phyloP scores from a whole-genome alignment of 768 basidiomycete genomes.

The Lactarius hengduanensis region DNA sequence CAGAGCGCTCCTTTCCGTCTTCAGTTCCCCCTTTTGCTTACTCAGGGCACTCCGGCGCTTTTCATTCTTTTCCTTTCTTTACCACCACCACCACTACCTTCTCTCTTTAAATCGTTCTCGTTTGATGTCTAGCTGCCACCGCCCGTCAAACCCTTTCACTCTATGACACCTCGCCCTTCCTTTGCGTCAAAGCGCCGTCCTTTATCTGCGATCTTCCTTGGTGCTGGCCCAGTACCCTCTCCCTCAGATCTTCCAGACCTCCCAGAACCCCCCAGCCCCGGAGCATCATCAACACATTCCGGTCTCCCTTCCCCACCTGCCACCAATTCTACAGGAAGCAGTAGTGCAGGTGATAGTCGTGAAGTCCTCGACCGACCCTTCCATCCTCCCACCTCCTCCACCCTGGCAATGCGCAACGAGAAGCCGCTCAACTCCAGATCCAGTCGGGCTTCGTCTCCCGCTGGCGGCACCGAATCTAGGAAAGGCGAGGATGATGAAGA shows the following conservation, averaged over 20 bases:
- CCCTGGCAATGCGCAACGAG: slow-evolving; percentile 43
- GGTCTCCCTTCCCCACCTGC: slow-evolving; percentile 83
- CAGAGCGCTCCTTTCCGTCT: slow-evolving; percentile 11
- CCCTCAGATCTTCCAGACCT: slow-evolving; percentile 39
- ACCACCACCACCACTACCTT: not conserved
- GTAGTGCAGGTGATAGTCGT: slow-evolving; percentile 37
- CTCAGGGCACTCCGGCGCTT: not conserved
- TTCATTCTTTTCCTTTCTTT: slow-evolving; percentile 6
- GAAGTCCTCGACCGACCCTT: slow-evolving; percentile 42
- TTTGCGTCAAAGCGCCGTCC: slow-evolving; percentile 49
- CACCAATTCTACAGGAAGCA: slow-evolving; percentile 82
- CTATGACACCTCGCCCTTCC: slow-evolving; percentile 53
- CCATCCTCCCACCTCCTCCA: slow-evolving; percentile 32
- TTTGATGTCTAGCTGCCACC: slow-evolving; percentile 26
- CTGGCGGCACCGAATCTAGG: slow-evolving; percentile 51
- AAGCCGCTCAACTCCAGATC: slow-evolving; percentile 33
- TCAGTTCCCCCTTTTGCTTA: slow-evolving; percentile 6
- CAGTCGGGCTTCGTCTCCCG: slow-evolving; percentile 24
- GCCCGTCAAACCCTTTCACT: slow-evolving; percentile 18
- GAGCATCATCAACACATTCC: slow-evolving; percentile 50
- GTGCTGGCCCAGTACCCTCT: slow-evolving; percentile 39
- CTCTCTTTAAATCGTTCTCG: slow-evolving; percentile 11
- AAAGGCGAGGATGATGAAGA: slow-evolving; percentile 50
- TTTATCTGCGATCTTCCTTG: slow-evolving; percentile 61
- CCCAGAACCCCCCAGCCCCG: slow-evolving; percentile 70